Evolutionary conservation across 2,329 filamentous ascomycete genomes (phyloP), one percentile per base, ranked within the genome.

Genomic region (Cladorrhinum sp.): DNA sequence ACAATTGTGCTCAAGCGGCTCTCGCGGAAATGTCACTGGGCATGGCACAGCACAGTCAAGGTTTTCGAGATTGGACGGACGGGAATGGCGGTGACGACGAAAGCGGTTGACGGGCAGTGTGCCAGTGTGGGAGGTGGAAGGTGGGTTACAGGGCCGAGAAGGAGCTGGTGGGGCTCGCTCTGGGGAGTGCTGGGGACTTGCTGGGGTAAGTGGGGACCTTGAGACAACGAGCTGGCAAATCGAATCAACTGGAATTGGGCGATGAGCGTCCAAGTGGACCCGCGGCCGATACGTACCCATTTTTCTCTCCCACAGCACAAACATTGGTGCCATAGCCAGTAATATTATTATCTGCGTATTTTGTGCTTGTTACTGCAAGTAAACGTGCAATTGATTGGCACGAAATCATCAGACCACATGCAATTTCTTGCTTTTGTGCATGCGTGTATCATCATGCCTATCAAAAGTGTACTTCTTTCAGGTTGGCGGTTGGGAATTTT

Each of bases 71-170:
- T 50, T 58, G 38, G 57, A 53, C 22, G 53, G n/a, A n/a, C n/a
- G n/a, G n/a, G 61, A 65, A 63, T 65, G 63, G 63, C 63, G 63
- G 63, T 65, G 63, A 65, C 63, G 63, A 57, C 61, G 59, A 60
- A 60, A 59, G 41, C 60, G 56, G 56, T 45, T 45, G 41, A 45
- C 41, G 20, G n/a, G 18, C 8, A 9, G 9, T 5, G n/a, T 18
- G 9, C 16, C 45, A 36, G 53, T 29, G 29, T 51, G 55, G 48
- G 29, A 45, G 18, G 22, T 50, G 55, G 25, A 38, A 38, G 45
- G n/a, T n/a, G 32, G 27, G 48, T 51, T 50, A 36, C 38, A 50
- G 55, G 41, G 25, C 55, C 24, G 18, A 32, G 48, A 36, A 55
- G 52, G 52, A 55, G 52, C 52, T 45, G 48, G 48, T 27, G 48